Conservation (phyloP, 148 eudicot genomes). For the Heliosperma pusillum region DNA sequence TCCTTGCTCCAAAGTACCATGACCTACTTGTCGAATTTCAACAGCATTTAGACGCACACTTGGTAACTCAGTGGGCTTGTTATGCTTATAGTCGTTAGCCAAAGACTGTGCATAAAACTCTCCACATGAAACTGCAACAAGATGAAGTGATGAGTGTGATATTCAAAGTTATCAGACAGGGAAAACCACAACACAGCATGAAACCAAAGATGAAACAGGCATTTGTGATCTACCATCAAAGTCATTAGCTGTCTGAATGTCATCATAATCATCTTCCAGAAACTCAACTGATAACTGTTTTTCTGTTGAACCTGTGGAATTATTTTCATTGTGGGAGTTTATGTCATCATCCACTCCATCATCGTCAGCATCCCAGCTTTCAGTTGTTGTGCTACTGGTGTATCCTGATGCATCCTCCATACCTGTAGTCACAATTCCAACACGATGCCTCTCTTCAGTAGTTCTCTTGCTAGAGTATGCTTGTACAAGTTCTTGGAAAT, state of each 20-base stretch:
- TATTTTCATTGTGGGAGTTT: conserved; percentile 20
- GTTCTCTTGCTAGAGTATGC: conserved; percentile 45
- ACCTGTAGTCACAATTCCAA: conserved; percentile 23
- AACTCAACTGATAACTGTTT: conserved; percentile 63
- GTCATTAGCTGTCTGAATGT: conserved; percentile 57
- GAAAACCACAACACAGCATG: neutral
- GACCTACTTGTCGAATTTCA: conserved; percentile 27
- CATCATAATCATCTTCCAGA: conserved; percentile 86
- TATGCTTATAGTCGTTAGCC: conserved; percentile 19
- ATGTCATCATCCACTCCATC: conserved; percentile 37
- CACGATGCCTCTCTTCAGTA: conserved; percentile 18
- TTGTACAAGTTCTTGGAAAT: conserved; percentile 61
- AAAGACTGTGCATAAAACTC: conserved; percentile 59
- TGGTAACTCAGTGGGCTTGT: conserved; percentile 23
- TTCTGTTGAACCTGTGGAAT: conserved; percentile 33
- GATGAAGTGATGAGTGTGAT: neutral
- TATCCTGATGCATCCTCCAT: conserved; percentile 30
- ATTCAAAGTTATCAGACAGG: neutral
- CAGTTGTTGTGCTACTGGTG: conserved; percentile 33
- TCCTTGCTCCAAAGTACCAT: conserved; percentile 46
- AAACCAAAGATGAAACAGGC: too few relatives aligned
- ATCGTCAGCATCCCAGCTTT: conserved; percentile 32
- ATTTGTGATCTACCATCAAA: conserved; percentile 75
- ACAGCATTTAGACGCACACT: conserved; percentile 23
- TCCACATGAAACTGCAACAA: conserved; percentile 70